Evolutionary conservation across 495 filamentous ascomycete genomes (phyloP), one percentile per base, ranked within the genome.

Genomic region (Talaromyces thailandensis): DNA sequence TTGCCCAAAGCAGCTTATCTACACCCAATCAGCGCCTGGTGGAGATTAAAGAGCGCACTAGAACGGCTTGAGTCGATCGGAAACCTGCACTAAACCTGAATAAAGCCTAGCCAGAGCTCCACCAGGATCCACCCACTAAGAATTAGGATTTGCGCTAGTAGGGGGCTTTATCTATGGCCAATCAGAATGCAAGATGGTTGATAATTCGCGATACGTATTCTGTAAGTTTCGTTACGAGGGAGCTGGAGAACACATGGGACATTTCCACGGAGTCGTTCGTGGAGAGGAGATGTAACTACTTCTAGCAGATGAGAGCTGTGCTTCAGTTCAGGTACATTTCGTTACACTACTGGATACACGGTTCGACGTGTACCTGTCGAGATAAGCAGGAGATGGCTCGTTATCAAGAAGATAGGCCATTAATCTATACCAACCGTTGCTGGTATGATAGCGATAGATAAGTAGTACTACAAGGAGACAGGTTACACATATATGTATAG

Each of bases 101-200:
- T 32, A 3, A 0, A 12, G 29, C 12, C 29, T 55, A 55, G 21
- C 26, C 11, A 8, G 1, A 1, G 5, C 31, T 26, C 50, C 50
- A 53, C 50, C 11, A 3, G 21, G 5, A 6, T 11, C 43, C 43
- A 48, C 6, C 6, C 16, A n/a, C 43, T 7, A 48, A 48, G 43
- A 3, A 55, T 55, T 55, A 55, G 55, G 29, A n/a, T 57, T 57
- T 16, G 28, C 55, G 55, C 55, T 57, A 57, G 55, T 55, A 2
- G 18, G 21, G 28, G 55, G 55, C 55, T 57, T 57, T 57, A 57
- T 57, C 55, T 57, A 2, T 57, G 28, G n/a, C 55, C 55, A 57
- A 57, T 57, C 14, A 23, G 26, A 35, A 28, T 0, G 14, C 0
- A 6, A 5, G 7, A 11, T 23, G 24, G 51, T 55, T 55, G 51